A percentile compares a stretch with the other conserved stretches of the same genome.
Evolutionary conservation across 331 rosid genomes (phyloP).

Genomic region (Phaseolus coccineus): DNA sequence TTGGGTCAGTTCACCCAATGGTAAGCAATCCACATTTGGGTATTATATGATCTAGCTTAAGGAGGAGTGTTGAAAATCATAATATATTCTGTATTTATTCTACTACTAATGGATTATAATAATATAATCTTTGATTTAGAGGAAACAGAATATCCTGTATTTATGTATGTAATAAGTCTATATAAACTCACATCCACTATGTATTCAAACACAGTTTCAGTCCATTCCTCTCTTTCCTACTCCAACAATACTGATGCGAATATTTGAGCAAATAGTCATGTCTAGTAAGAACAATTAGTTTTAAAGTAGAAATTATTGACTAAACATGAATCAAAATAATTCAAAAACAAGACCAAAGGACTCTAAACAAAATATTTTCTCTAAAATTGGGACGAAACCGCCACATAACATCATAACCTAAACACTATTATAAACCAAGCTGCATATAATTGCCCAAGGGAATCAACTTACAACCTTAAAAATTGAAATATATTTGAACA

Average conservation of each 20-base stretch:
- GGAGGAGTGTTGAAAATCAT: no score
- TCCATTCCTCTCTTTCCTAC: no score
- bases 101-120: no score
- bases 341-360: slow-evolving; percentile 3
- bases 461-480: neutral
- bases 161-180: no score
- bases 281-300: neutral
- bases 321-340: neutral
- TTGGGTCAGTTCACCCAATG: no score
- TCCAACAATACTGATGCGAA: neutral
- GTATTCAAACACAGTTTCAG: no score
- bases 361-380: neutral
- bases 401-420: neutral
- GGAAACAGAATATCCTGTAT: no score
- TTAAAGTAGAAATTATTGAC: neutral
- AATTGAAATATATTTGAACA: neutral
- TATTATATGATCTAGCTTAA: no score
- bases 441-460: neutral
- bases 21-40: no score
- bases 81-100: no score
- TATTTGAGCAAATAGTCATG: neutral
- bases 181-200: no score
- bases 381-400: neutral
- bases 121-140: no score
- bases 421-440: neutral